Base-by-base conservation (phyloP, 805 yeast species). In the Sugiyamaella mastotermitis region DNA sequence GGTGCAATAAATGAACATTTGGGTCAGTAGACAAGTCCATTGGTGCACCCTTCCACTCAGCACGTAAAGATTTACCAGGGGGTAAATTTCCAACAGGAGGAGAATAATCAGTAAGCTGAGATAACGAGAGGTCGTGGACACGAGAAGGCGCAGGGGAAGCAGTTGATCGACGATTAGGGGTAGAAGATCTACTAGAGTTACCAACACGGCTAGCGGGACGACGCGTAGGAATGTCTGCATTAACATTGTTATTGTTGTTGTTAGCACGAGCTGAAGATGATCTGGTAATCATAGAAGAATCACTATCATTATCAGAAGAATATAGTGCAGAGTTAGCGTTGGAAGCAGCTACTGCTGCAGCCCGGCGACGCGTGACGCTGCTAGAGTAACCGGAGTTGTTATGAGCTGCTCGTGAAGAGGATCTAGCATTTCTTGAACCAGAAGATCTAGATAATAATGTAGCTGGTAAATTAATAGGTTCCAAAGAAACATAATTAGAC, bases 21-120 rank as follows among this genome's bases (percentile, higher is more conserved):
- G 95, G 94, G 61, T 92, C 97, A 22, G 61, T 53, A 13, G 80
- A 69, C 40, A 90, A 71, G 59, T 84, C 94, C 96, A 90, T 87
- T 25, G 97, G 94, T 52, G 87, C 94, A 8, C 97, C 98, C 65
- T 88, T 90, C 98, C 98, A 90, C 60, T 90, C 97, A 24, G 94
- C 83, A 56, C 81, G 81, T 50, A 88, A 68, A 48, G 85, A 78
- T 63, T 81, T 78, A 40, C 72, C 65, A 52, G 75, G 51, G 4
- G 95, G 94, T 45, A 88, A 66, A 1, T 82, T 68, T 2, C 67
- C 52, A 10, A 75, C 49, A 14, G 82, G 68, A 3, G 97, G 97
- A n/a, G 85, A 77, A 60, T 70, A 86, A 60, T 87, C 95, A 25
- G 87, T 87, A 40, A 88, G 46, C 43, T 61, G 58, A 18, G 51